A percentile compares a stretch with the other conserved stretches of the same genome.
Evolutionary conservation across 2,329 filamentous ascomycete genomes (phyloP).

Genomic region (Fusarium goolgardi): DNA sequence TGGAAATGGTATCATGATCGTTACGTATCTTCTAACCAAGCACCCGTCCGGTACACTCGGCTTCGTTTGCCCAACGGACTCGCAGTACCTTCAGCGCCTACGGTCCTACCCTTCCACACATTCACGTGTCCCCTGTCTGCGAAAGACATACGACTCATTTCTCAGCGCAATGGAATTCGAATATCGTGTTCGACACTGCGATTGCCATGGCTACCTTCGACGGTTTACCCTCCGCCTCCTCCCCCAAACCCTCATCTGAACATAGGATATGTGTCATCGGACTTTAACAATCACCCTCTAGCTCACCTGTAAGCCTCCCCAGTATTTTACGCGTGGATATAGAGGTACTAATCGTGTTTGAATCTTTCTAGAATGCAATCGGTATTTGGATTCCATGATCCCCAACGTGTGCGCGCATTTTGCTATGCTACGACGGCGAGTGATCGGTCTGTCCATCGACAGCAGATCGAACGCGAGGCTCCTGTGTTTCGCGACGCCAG

Average conservation of each 20-base stretch:
- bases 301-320: constrained; percentile 76
- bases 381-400: constrained; percentile 91
- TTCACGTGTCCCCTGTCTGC: constrained; percentile 95
- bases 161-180: constrained; percentile 90
- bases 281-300: constrained; percentile 98
- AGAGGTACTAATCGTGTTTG: constrained; percentile 14
- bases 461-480: constrained; percentile 92
- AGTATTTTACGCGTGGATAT: neutral
- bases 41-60: constrained; percentile 70
- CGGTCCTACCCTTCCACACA: constrained; percentile 95
- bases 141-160: constrained; percentile 91
- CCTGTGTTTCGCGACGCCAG: constrained; percentile 92
- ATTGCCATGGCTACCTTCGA: constrained; percentile 84
- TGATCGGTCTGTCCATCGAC: constrained; percentile 87
- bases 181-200: constrained; percentile 92
- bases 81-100: constrained; percentile 86
- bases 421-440: constrained; percentile 96
- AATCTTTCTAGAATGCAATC: constrained; percentile 81
- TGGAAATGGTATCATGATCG: constrained; percentile 91
- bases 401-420: constrained; percentile 79
- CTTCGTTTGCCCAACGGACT: constrained; percentile 79
- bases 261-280: constrained; percentile 95
- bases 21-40: constrained; percentile 71
- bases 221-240: constrained; percentile 84
- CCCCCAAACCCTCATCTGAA: constrained; percentile 87